Evolutionary conservation across 1,284 basidiomycete species (phyloP).

Genomic region (Malassezia furfur): DNA sequence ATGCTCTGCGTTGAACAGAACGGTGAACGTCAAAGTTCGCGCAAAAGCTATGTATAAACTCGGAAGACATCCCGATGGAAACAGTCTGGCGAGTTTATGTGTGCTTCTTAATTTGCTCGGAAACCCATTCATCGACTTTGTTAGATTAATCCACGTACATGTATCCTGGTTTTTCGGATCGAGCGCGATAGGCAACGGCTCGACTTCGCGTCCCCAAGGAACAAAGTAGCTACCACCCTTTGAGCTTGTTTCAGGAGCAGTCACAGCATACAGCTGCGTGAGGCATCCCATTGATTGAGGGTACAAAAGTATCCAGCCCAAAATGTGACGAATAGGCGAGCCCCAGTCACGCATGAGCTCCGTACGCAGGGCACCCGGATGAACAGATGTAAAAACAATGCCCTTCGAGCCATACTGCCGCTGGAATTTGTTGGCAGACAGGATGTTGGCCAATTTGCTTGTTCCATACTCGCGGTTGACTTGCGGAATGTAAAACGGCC

Average conservation of each 20-base stretch:
- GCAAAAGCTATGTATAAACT: too few species aligned
- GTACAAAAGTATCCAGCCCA: not conserved
- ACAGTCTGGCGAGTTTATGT: too few species aligned
- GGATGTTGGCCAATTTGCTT: slow-evolving; percentile 20
- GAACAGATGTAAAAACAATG: slow-evolving; percentile 19
- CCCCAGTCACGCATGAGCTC: slow-evolving; percentile 8
- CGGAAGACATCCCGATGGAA: too few species aligned
- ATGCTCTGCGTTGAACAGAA: too few species aligned
- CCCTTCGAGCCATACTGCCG: slow-evolving; percentile 10
- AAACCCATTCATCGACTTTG: slow-evolving; percentile 24
- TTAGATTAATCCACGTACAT: slow-evolving; percentile 1
- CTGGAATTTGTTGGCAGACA: slow-evolving; percentile 4
- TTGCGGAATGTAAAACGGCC: not conserved
- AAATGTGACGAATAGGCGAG: not conserved
- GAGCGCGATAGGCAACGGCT: slow-evolving; percentile 15
- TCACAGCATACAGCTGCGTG: slow-evolving; percentile 27
- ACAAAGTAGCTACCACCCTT: slow-evolving; percentile 24
- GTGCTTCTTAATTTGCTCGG: slow-evolving; percentile 20
- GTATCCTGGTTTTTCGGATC: slow-evolving; percentile 2
- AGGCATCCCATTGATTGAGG: slow-evolving; percentile 22
- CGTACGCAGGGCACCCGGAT: slow-evolving; percentile 21
- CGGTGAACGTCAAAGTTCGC: too few species aligned
- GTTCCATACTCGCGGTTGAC: slow-evolving; percentile 20
- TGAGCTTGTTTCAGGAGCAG: slow-evolving; percentile 10
- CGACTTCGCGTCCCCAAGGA: slow-evolving; percentile 22